These are phyloP conservation scores for Striga asiatica DNA, from an alignment of 257 asterid species.

Conservation along the genomic window DNA sequence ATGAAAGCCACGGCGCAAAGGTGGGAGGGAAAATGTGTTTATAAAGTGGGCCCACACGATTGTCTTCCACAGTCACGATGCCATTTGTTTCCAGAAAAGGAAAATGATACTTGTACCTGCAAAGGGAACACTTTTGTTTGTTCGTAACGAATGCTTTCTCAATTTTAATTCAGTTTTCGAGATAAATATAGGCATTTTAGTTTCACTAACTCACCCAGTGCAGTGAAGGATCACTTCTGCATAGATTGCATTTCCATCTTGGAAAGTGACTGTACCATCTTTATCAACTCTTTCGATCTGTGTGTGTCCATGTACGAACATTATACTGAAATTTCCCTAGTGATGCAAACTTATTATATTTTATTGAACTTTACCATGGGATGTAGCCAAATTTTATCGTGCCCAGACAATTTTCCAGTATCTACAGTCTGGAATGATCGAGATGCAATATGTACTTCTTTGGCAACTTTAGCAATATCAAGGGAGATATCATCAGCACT, in stretches of 20 bases:
- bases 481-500: constrained; percentile 84
- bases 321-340: background rate
- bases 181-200: background rate
- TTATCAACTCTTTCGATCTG: constrained; percentile 47
- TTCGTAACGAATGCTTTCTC: background rate
- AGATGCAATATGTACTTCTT: constrained; percentile 77
- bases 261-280: constrained; percentile 63
- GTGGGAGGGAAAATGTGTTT: constrained; percentile 78
- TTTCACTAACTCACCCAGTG: constrained; percentile 61
- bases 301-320: constrained; percentile 17
- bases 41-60: constrained; percentile 83
- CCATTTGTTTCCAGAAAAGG: constrained; percentile 79
- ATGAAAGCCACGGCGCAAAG: constrained; percentile 76
- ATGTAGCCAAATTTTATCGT: constrained; percentile 61
- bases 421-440: constrained; percentile 35
- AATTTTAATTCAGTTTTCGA: background rate
- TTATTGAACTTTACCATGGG: constrained; percentile 45
- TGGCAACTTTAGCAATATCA: constrained; percentile 69
- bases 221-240: constrained; percentile 81
- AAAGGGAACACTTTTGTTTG: background rate
- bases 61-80: constrained; percentile 67
- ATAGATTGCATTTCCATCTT: constrained; percentile 35
- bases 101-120: constrained; percentile 71
- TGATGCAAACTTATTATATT: background rate
- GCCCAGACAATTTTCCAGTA: constrained; percentile 41